phyloP scores from a whole-genome alignment of 208 protist species.

The Naegleria fowleri region DNA sequence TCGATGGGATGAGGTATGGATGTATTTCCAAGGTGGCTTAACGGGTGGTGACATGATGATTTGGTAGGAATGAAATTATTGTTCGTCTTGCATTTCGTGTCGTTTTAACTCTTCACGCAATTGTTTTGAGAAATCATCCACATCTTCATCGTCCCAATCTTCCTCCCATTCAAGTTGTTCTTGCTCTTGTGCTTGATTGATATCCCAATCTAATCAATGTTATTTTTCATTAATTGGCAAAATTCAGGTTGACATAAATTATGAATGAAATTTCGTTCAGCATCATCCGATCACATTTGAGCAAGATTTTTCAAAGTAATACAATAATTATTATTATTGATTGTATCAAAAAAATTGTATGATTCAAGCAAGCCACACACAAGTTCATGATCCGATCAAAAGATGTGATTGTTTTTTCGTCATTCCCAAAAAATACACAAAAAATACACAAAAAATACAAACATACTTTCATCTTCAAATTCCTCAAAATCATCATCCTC shows the following conservation, averaged over 20 bases:
- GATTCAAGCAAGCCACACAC: too few species aligned
- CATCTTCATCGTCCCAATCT: conserved; percentile 30
- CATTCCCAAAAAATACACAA: too few species aligned
- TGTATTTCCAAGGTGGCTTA: neutral
- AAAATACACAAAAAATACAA: neutral
- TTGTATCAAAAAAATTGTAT: too few species aligned
- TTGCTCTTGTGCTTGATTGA: neutral
- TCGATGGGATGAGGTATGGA: neutral
- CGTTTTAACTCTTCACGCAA: conserved; percentile 3
- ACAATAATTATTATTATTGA: too few species aligned
- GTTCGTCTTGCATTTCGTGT: neutral
- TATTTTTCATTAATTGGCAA: neutral
- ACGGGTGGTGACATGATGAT: neutral
- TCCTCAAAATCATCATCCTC: conserved; percentile 27
- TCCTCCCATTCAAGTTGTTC: conserved; percentile 24
- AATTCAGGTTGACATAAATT: neutral
- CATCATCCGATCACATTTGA: neutral
- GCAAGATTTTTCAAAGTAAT: too few species aligned
- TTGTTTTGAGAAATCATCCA: conserved; percentile 24
- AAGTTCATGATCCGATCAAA: too few species aligned
- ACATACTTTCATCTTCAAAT: conserved; percentile 26
- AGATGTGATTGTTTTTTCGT: too few species aligned
- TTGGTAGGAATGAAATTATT: neutral
- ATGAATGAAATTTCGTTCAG: too few species aligned
- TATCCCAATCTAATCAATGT: neutral